A percentile compares a stretch with the other conserved stretches of the same genome.
These are phyloP conservation scores for Talaromyces ruber DNA, from an alignment of 495 filamentous ascomycete genomes.

Conservation along the genomic window DNA sequence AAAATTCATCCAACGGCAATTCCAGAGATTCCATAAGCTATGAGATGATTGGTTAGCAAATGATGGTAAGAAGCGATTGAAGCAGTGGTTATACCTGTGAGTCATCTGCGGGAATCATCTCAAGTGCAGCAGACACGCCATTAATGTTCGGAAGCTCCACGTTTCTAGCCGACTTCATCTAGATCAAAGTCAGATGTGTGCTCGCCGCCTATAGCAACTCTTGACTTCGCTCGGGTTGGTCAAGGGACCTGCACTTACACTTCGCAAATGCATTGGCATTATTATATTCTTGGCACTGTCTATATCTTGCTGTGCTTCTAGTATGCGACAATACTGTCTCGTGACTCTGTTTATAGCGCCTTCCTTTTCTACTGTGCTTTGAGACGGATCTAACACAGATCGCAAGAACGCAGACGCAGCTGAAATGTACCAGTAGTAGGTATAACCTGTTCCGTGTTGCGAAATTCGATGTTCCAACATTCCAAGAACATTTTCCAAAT, in stretches of 20 bases:
- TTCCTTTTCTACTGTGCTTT: slow-evolving; percentile 7
- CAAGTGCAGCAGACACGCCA: not conserved
- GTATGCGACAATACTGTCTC: slow-evolving; percentile 14
- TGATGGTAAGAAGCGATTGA: too few species aligned
- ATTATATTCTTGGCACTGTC: slow-evolving; percentile 9
- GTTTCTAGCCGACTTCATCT: not conserved
- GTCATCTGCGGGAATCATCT: not conserved
- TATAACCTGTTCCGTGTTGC: slow-evolving; percentile 19
- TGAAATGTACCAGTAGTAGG: slow-evolving; percentile 24
- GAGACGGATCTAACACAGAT: slow-evolving; percentile 3
- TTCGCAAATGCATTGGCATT: not conserved
- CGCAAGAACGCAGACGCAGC: slow-evolving; percentile 13
- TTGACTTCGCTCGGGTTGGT: not conserved
- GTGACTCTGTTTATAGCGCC: slow-evolving; percentile 15
- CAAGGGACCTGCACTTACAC: not conserved
- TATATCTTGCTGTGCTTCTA: slow-evolving; percentile 14
- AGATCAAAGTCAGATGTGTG: not conserved
- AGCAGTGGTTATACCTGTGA: not conserved
- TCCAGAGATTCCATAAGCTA: not conserved
- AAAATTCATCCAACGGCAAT: slow-evolving; percentile 8
- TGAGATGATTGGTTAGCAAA: not conserved
- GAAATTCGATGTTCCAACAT: slow-evolving; percentile 21
- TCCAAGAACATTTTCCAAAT: slow-evolving; percentile 16
- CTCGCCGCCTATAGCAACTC: not conserved
- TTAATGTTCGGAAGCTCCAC: not conserved